Conservation (phyloP, 495 filamentous ascomycete species). For the Bacidia gigantensis region DNA sequence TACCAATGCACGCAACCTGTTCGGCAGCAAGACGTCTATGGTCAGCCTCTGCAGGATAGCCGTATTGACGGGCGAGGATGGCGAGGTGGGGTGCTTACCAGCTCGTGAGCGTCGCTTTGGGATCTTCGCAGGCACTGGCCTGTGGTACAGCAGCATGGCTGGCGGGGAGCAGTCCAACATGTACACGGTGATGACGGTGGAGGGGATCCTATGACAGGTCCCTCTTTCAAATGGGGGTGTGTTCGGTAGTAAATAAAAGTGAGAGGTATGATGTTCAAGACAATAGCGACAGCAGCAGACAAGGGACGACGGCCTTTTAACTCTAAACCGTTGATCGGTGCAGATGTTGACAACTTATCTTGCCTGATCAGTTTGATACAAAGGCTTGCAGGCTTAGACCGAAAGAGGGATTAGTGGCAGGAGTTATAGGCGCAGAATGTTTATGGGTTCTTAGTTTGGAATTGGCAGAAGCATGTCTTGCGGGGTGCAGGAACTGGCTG, state of each 20-base stretch:
- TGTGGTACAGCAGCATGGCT: slow-evolving; percentile 45
- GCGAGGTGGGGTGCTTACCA: slow-evolving; percentile 30
- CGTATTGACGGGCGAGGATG: background rate
- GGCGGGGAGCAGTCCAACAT: slow-evolving; percentile 18
- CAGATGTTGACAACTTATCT: slow-evolving; percentile 10
- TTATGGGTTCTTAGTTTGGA: background rate
- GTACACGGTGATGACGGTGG: slow-evolving; percentile 1
- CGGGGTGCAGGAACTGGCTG: slow-evolving; percentile 1
- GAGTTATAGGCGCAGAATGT: slow-evolving; percentile 18
- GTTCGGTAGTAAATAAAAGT: slow-evolving; percentile 1
- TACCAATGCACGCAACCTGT: slow-evolving; percentile 48
- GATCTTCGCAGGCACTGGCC: slow-evolving; percentile 41
- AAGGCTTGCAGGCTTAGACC: slow-evolving; percentile 13
- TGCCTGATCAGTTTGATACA: slow-evolving; percentile 18
- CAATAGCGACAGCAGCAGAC: background rate
- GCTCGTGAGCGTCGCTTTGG: slow-evolving; percentile 48
- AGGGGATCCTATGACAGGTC: slow-evolving; percentile 6
- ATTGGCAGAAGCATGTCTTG: slow-evolving; percentile 2
- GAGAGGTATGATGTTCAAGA: background rate
- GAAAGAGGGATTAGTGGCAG: slow-evolving; percentile 9
- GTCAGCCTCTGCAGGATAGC: slow-evolving; percentile 7
- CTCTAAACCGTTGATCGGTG: slow-evolving; percentile 12
- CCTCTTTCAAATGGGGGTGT: slow-evolving; percentile 4
- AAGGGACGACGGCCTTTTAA: slow-evolving; percentile 14
- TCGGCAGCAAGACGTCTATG: background rate